A percentile compares a stretch with the other conserved stretches of the same genome.
Evolutionary conservation across 805 yeast species (phyloP).

Genomic region (Yamadazyma tumulicola): DNA sequence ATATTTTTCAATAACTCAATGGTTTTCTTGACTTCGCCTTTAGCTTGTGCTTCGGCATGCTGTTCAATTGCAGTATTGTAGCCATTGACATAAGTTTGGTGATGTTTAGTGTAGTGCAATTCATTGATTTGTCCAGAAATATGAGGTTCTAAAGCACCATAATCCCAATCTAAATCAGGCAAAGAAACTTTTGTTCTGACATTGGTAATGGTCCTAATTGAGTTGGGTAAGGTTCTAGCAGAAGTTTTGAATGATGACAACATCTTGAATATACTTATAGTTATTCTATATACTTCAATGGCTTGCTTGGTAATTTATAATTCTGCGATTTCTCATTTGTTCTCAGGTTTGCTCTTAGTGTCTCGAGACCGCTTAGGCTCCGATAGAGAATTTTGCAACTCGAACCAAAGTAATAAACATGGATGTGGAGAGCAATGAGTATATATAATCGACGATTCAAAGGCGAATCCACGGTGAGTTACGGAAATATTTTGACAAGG

Average conservation of each 20-base stretch:
- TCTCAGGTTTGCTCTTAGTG: too few relatives aligned
- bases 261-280: neutral
- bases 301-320: neutral
- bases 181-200: constrained; percentile 29
- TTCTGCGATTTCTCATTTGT: neutral
- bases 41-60: constrained; percentile 16
- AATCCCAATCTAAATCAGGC: constrained; percentile 47
- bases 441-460: too few relatives aligned
- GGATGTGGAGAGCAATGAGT: too few relatives aligned
- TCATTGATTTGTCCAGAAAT: constrained; percentile 46
- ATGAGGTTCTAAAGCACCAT: constrained; percentile 46
- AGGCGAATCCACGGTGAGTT: too few relatives aligned
- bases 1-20: constrained; percentile 43
- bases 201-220: constrained; percentile 8
- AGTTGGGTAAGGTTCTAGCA: neutral
- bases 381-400: too few relatives aligned
- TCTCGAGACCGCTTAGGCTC: too few relatives aligned
- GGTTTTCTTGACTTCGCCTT: constrained; percentile 29
- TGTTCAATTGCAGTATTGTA: constrained; percentile 45
- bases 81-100: constrained; percentile 47
- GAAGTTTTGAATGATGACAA: neutral
- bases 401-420: too few relatives aligned
- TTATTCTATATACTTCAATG: too few relatives aligned
- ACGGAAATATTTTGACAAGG: too few relatives aligned
- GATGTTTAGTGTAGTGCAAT: constrained; percentile 48